phyloP scores from a whole-genome alignment of 2,329 filamentous ascomycete genomes.

The Aspergillus aculeatus region DNA sequence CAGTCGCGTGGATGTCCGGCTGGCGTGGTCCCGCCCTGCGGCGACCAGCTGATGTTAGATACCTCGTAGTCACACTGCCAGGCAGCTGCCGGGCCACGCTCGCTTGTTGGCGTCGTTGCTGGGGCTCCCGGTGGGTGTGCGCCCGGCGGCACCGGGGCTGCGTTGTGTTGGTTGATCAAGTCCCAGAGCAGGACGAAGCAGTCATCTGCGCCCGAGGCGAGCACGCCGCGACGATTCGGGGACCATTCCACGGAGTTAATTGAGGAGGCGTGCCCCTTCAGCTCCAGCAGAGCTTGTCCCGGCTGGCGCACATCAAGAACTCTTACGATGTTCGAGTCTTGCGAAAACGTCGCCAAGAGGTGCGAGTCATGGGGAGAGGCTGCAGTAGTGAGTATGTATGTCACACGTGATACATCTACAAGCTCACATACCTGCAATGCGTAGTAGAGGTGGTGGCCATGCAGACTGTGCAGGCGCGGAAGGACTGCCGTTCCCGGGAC shows the following conservation, averaged over 20 bases:
- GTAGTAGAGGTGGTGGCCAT: slow-evolving; percentile 60
- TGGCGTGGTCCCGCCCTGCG: slow-evolving; percentile 37
- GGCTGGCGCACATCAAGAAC: slow-evolving; percentile 96
- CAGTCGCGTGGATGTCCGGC: slow-evolving; percentile 38
- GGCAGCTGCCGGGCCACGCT: slow-evolving; percentile 45
- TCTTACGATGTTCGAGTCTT: slow-evolving; percentile 86
- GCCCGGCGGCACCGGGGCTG: slow-evolving; percentile 47
- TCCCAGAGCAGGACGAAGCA: slow-evolving; percentile 93
- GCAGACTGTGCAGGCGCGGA: slow-evolving; percentile 61
- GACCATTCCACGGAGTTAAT: slow-evolving; percentile 98
- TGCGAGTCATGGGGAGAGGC: slow-evolving; percentile 95
- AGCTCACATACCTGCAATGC: slow-evolving; percentile 41
- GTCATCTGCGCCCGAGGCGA: slow-evolving; percentile 91
- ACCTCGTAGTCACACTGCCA: slow-evolving; percentile 50
- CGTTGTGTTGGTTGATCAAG: slow-evolving; percentile 67
- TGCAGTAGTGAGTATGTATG: slow-evolving; percentile 22
- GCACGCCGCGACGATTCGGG: slow-evolving; percentile 76
- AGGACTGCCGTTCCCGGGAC: slow-evolving; percentile 62
- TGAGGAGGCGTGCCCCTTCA: slow-evolving; percentile 80
- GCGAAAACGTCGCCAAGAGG: slow-evolving; percentile 93
- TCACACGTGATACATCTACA: neutral
- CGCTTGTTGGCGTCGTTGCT: slow-evolving; percentile 37
- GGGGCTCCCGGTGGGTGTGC: slow-evolving; percentile 26
- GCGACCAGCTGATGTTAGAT: slow-evolving; percentile 50
- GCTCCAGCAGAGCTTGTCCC: slow-evolving; percentile 88